Evolutionary conservation across 495 filamentous ascomycete species (phyloP), one percentile per base, ranked within the genome.

Genomic region (Entonaema liquescens): DNA sequence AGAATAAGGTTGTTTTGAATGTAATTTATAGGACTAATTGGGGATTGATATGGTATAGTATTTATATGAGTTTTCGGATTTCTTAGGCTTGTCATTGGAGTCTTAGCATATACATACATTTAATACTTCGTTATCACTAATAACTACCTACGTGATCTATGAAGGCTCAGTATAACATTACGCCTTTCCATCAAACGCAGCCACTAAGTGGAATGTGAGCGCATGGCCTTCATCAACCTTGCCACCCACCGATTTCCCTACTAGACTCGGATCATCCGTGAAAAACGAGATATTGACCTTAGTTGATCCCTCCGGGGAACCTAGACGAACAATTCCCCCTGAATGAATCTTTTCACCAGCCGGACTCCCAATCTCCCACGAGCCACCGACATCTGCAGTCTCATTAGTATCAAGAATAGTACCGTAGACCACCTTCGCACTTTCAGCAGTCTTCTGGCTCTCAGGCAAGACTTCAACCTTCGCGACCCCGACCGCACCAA

Each of bases 401-500:
- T 8, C 47, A 29, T 17, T 47, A 26, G n/a, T 13, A 12, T 65
- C 78, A 13, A 79, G 59, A 11, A 81, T 60, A 12, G 64, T 76
- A 35, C 70, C 62, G 66, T 77, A 81, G 0, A 74, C 75, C 2
- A 63, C 71, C 2, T 29, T 9, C n/a, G 79, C 65, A 3, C 69
- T 67, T 36, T 54, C 58, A 0, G 61, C 53, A 2, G 75, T 62
- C 36, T 70, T 60, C 3, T 60, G 65, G 13, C 71, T 57, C 4
- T 69, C 70, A 0, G 80, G 75, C 2, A 80, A 65, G 1, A 85
- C 67, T 13, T 76, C 77, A 15, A 87, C 70, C 25, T 74, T 72
- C 15, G 73, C 78, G 31, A 89, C 80, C 0, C 85, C 84, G 17
- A 82, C 65, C 5, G 74, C 84, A 1, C 80, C 82, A 28, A 74